Base-by-base conservation (phyloP, 2,329 filamentous ascomycete species). In the Alternaria solani region DNA sequence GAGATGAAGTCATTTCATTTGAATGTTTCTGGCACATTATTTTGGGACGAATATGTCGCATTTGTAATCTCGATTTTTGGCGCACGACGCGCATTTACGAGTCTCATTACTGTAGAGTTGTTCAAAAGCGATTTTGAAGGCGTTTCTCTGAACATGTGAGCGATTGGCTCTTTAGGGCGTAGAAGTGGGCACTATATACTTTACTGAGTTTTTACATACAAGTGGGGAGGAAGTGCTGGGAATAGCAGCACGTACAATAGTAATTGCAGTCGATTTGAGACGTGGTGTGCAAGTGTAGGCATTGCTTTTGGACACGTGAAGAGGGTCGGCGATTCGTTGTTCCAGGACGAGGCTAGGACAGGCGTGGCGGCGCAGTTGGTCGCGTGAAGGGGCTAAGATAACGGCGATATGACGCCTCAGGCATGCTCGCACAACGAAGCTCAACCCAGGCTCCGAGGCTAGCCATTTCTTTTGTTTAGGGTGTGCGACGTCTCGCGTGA, bases 61-160 rank as follows among this genome's bases (percentile, higher is more conserved):
- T 53, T 64, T 64, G 51, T 62, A 59, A 59, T 62, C 32, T 39
- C 28, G 34, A 32, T 57, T 38, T 38, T 53, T 32, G 43, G 44
- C 51, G 51, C 54, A 46, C 20, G 39, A 53, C n/a, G 60, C 55
- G 51, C 46, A 41, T 42, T 64, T 30, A 73, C 70, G 70, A 73
- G 65, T 73, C 56, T 72, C 65, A 39, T 73, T 69, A 18, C 23
- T 68, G 69, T 70, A 71, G 36, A 65, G 47, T 61, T 61, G 48
- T 38, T 59, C 46, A 66, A 68, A 68, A 69, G 62, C 54, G 57
- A 39, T 54, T 25, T 64, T 34, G 47, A 39, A 23, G 61, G 65
- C 61, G 59, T 64, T 63, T 54, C 3, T 49, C 49, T 20, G 54
- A 36, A 41, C 12, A 46, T 32, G 34, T n/a, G 54, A 57, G 53